Evolutionary conservation across 805 yeast genomes (phyloP).

Genomic region (Yarrowia sp.): DNA sequence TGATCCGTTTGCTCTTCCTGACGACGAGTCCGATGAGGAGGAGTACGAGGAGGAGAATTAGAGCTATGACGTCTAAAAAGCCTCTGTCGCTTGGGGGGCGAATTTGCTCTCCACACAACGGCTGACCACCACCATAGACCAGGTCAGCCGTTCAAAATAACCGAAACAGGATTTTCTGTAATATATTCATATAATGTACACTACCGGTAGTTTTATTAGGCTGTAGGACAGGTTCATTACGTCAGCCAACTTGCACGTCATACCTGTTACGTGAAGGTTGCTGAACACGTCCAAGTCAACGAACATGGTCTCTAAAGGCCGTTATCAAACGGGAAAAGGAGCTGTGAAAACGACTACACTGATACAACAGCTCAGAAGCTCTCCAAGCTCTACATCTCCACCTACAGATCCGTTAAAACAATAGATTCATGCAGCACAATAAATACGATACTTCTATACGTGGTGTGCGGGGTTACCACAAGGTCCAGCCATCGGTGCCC

Average conservation of each 20-base stretch:
- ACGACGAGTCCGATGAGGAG: conserved; percentile 29
- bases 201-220: background rate
- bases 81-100: background rate
- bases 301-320: no score
- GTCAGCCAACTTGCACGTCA: no score
- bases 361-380: no score
- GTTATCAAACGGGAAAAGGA: no score
- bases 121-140: background rate
- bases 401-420: background rate
- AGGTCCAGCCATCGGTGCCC: conserved; percentile 25
- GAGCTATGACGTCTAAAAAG: background rate
- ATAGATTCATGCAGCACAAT: conserved; percentile 19
- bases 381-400: background rate
- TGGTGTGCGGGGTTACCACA: conserved; percentile 22
- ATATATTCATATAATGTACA: background rate
- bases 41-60: conserved; percentile 29
- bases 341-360: no score
- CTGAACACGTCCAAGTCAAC: no score
- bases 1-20: conserved; percentile 22
- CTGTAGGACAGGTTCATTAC: no score
- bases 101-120: no score
- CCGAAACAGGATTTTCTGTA: background rate
- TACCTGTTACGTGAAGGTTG: no score
- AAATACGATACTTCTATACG: conserved; percentile 19
- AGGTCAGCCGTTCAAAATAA: background rate